These are phyloP conservation scores for Melampsora americana DNA, from an alignment of 1,284 basidiomycete genomes.

Conservation along the genomic window DNA sequence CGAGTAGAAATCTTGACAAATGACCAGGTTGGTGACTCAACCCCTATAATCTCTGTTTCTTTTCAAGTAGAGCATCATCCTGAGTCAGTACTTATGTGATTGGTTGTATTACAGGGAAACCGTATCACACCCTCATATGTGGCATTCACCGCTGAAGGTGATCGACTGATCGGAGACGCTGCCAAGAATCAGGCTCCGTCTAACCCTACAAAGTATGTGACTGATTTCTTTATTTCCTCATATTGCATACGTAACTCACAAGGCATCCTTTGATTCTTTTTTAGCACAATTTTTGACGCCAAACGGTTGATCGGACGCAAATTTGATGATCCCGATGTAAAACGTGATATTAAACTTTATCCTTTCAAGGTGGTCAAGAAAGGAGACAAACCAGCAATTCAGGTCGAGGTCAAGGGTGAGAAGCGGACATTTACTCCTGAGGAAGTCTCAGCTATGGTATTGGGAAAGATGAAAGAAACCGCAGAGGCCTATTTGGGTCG, in stretches of 20 bases:
- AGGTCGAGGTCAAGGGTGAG: slow-evolving; percentile 51
- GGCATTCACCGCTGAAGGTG: slow-evolving; percentile 74
- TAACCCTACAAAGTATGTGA: slow-evolving; percentile 56
- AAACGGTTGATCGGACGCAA: slow-evolving; percentile 81
- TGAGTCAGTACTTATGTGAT: slow-evolving; percentile 37
- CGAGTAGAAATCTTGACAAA: slow-evolving; percentile 95
- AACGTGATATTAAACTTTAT: slow-evolving; percentile 63
- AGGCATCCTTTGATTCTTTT: slow-evolving; percentile 64
- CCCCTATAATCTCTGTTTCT: not conserved
- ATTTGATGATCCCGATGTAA: slow-evolving; percentile 59
- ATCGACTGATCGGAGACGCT: slow-evolving; percentile 70
- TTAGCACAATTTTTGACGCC: slow-evolving; percentile 94
- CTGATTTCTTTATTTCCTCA: slow-evolving; percentile 56
- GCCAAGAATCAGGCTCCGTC: slow-evolving; percentile 64
- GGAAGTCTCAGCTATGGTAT: slow-evolving; percentile 89
- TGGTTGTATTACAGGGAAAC: slow-evolving; percentile 75
- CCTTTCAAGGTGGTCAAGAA: slow-evolving; percentile 58
- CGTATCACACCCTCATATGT: slow-evolving; percentile 88
- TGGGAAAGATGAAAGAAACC: slow-evolving; percentile 98
- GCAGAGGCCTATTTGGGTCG: slow-evolving; percentile 96
- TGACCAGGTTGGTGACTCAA: slow-evolving; percentile 54
- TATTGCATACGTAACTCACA: slow-evolving; percentile 58
- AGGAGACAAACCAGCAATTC: slow-evolving; percentile 52
- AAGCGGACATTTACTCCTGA: slow-evolving; percentile 62
- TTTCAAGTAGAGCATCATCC: not conserved